These are phyloP conservation scores for Malania oleifera DNA, from an alignment of 164 flowering plant genomes.

Conservation along the genomic window DNA sequence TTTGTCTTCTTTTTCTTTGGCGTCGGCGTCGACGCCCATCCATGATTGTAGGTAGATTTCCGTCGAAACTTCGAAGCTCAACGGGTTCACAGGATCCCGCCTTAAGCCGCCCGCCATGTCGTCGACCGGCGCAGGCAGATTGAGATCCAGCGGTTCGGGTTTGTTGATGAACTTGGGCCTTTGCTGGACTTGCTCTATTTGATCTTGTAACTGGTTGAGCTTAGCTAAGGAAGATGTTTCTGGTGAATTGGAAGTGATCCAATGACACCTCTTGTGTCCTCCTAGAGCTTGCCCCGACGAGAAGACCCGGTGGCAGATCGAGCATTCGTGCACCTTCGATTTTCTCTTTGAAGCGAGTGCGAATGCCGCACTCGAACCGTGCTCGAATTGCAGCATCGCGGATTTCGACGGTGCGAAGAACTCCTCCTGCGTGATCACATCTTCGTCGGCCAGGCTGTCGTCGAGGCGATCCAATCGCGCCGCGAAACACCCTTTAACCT, in stretches of 20 bases:
- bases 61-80: constrained; percentile 43
- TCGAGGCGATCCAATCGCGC: constrained; percentile 50
- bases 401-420: constrained; percentile 27
- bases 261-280: constrained; percentile 95
- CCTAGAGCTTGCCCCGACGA: constrained; percentile 90
- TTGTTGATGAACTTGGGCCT: constrained; percentile 19
- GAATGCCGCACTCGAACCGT: constrained; percentile 3
- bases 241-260: constrained; percentile 70
- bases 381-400: constrained; percentile 24
- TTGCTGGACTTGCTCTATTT: constrained; percentile 19
- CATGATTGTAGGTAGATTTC: constrained; percentile 45
- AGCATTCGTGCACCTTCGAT: constrained; percentile 80
- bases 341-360: constrained; percentile 41
- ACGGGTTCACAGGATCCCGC: constrained; percentile 19
- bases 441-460: constrained; percentile 38
- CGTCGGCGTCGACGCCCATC: constrained; percentile 24
- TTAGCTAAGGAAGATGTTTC: constrained; percentile 34
- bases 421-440: constrained; percentile 53
- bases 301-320: constrained; percentile 78
- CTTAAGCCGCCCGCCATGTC: constrained; percentile 10
- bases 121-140: constrained; percentile 54
- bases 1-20: constrained; percentile 4
- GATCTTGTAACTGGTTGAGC: constrained; percentile 26
- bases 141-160: constrained; percentile 57
- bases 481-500: constrained; percentile 93